phyloP scores from a whole-genome alignment of 2,329 filamentous ascomycete species.

The Cladosporium phlei region DNA sequence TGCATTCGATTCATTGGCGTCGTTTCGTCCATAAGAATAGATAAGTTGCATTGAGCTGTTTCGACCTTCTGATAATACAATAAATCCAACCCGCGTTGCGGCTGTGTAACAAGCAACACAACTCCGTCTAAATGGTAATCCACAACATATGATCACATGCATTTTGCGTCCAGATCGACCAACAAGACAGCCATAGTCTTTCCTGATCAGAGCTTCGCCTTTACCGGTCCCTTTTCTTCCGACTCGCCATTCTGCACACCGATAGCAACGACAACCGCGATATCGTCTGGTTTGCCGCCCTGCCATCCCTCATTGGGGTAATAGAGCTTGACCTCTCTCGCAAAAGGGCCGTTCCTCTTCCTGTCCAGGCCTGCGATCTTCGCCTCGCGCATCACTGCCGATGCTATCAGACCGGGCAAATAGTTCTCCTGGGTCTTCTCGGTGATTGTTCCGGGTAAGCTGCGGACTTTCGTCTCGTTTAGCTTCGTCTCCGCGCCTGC shows the following conservation, averaged over 20 bases:
- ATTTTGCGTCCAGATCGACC: too few species aligned
- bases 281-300: conserved; percentile 94
- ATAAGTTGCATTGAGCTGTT: too few species aligned
- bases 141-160: too few species aligned
- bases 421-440: conserved; percentile 42
- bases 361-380: conserved; percentile 79
- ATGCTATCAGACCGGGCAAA: conserved; percentile 73
- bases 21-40: too few species aligned
- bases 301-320: conserved; percentile 82
- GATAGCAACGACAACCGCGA: conserved; percentile 77
- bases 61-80: too few species aligned
- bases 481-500: conserved; percentile 29
- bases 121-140: too few species aligned
- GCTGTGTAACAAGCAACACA: too few species aligned
- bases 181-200: not conserved
- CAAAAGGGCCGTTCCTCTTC: conserved; percentile 84
- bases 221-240: conserved; percentile 23
- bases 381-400: conserved; percentile 73
- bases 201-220: conserved; percentile 27
- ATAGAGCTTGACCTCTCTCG: conserved; percentile 84
- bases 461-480: conserved; percentile 22
- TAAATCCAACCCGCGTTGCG: too few species aligned
- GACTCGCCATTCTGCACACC: conserved; percentile 59
- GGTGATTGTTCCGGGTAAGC: conserved; percentile 21
- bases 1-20: too few species aligned